A percentile compares a stretch with the other conserved stretches of the same genome.
Evolutionary conservation across 2,329 filamentous ascomycete species (phyloP).

Genomic region (Aaosphaeria pasadenensis): DNA sequence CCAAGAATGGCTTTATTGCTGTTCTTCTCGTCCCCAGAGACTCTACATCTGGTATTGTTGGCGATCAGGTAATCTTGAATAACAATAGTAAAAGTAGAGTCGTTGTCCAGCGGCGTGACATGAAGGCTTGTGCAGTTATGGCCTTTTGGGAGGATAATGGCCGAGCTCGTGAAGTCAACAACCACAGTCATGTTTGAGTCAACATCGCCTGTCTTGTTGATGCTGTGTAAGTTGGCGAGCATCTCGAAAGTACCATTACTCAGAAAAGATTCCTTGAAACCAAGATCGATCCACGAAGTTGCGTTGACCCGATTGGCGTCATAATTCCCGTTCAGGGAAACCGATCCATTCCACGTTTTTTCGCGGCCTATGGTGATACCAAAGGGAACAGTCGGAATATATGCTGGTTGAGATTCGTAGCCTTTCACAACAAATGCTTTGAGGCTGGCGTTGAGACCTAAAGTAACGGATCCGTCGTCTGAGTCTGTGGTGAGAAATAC

Average conservation of each 20-base stretch:
- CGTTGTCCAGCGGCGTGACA: neutral
- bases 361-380: neutral
- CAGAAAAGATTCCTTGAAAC: neutral
- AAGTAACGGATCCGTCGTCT: too few relatives aligned
- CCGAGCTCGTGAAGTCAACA: neutral
- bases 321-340: conserved; percentile 1
- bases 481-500: too few relatives aligned
- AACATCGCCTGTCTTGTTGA: neutral
- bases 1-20: too few relatives aligned
- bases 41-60: too few relatives aligned
- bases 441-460: too few relatives aligned
- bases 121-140: neutral
- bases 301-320: conserved; percentile 2
- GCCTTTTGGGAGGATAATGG: neutral
- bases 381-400: conserved; percentile 1
- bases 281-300: neutral
- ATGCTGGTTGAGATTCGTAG: too few relatives aligned
- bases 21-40: too few relatives aligned
- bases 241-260: neutral
- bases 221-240: too few relatives aligned
- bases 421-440: too few relatives aligned
- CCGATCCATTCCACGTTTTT: neutral
- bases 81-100: neutral
- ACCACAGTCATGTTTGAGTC: neutral
- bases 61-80: neutral